A percentile compares a stretch with the other conserved stretches of the same genome.
Conservation (phyloP, 306 rosid genomes). For the Quercus berberidifolia region DNA sequence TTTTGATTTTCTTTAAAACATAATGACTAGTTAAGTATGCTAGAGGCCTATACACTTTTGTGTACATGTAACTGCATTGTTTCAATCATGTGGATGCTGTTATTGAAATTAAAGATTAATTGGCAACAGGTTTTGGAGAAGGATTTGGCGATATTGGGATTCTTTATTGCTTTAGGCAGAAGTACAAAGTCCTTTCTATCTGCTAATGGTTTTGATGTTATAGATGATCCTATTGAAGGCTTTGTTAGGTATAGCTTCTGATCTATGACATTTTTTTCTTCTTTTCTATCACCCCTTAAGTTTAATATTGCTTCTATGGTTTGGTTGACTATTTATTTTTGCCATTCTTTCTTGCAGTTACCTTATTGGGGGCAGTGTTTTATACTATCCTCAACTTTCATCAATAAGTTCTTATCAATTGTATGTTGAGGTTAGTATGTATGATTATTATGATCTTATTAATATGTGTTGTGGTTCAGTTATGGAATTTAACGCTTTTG, state of each 20-base stretch:
- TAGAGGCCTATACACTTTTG: not conserved
- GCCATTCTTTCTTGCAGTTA: conserved; percentile 52
- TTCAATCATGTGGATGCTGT: conserved; percentile 10
- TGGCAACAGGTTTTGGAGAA: conserved; percentile 85
- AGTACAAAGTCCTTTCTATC: conserved; percentile 72
- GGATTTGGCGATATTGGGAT: conserved; percentile 96
- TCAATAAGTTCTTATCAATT: conserved; percentile 94
- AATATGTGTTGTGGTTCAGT: conserved; percentile 21
- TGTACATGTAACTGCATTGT: not conserved
- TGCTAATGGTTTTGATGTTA: conserved; percentile 68
- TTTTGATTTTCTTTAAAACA: not conserved
- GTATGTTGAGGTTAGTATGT: conserved; percentile 86
- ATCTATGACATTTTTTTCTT: conserved; percentile 11
- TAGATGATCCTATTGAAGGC: conserved; percentile 68
- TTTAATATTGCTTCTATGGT: conserved; percentile 16
- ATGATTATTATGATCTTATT: conserved; percentile 10
- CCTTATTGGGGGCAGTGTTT: conserved; percentile 92
- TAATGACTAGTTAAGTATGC: not conserved
- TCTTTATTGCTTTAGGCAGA: conserved; percentile 96
- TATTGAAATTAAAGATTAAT: conserved; percentile 21
- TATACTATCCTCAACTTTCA: conserved; percentile 94
- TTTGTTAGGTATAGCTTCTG: conserved; percentile 65
- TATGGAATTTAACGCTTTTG: conserved; percentile 22
- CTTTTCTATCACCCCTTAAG: not conserved
- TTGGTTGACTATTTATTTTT: conserved; percentile 25